phyloP scores from a whole-genome alignment of 1,139 yeast species.

The Yamadazyma oceani region DNA sequence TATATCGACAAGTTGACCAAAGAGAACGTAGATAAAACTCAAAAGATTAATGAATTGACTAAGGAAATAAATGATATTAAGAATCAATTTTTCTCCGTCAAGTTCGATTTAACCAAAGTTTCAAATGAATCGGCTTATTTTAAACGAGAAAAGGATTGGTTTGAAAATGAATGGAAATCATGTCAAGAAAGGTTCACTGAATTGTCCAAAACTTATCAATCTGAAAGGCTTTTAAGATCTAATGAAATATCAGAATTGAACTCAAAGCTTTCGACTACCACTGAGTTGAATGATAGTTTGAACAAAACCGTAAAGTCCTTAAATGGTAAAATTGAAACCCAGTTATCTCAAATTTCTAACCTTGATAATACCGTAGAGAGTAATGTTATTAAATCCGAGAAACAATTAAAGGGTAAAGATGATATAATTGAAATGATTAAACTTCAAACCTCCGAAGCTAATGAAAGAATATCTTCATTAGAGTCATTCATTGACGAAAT shows the following conservation, averaged over 20 bases:
- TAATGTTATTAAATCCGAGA: constrained; percentile 53
- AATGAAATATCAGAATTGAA: constrained; percentile 30
- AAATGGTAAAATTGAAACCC: constrained; percentile 42
- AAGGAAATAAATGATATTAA: constrained; percentile 37
- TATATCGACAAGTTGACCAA: constrained; percentile 52
- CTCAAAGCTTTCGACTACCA: constrained; percentile 26
- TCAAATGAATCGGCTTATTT: constrained; percentile 36
- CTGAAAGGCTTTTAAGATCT: constrained; percentile 32
- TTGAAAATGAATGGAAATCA: constrained; percentile 44
- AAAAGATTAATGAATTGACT: constrained; percentile 37
- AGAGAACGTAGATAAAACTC: constrained; percentile 48
- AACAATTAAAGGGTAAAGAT: constrained; percentile 65
- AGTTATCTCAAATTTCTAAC: constrained; percentile 37
- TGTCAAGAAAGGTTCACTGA: constrained; percentile 41
- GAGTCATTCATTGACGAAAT: constrained; percentile 47
- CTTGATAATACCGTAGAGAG: constrained; percentile 24
- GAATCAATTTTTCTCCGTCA: constrained; percentile 40
- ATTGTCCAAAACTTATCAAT: constrained; percentile 39
- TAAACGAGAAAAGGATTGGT: constrained; percentile 47
- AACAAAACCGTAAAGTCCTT: constrained; percentile 18
- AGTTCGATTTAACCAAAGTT: constrained; percentile 42
- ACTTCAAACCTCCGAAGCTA: constrained; percentile 46
- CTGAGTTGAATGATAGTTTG: constrained; percentile 19
- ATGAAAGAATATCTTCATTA: constrained; percentile 46
- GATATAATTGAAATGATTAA: constrained; percentile 62